Evolutionary conservation across 1,139 yeast species (phyloP), one percentile per base, ranked within the genome.

Genomic region (Candida freyschussii): DNA sequence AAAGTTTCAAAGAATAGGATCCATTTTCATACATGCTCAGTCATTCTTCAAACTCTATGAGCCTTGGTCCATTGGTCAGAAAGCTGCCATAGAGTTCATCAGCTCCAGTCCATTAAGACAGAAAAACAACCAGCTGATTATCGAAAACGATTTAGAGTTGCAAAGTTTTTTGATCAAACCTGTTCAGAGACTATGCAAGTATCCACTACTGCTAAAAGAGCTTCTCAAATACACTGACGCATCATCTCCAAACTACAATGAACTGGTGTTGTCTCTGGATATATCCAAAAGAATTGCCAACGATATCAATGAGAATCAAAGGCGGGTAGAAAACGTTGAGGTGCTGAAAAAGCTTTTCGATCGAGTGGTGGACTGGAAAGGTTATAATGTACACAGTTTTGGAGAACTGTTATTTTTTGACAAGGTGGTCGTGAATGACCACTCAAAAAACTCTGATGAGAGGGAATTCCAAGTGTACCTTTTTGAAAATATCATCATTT

Each of bases 111-210:
- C 78, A 21, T 52, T 64, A 24, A 76, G 72, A 48, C 63, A 84
- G 38, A 63, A 59, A 36, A 72, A 72, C 39, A 72, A 71, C 37
- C 68, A 82, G 4, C 61, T 69, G 30, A 61, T 87, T 27, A 75
- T 91, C 37, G 94, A 81, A 44, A 93, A 94, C 17, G 83, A 86
- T 23, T 80, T 87, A 55, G 98, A 91, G 57, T 66, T 91, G 34
- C 97, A 86, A 52, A 80, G 94, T 33, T 84, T 84, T 56, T 69
- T 93, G 30, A 75, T 91, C 48, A 91, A 91, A 57, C 99, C 99
- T 0, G 86, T 91, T 25, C 99, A 91, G 63, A 73, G 98, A 47
- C 69, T 91, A 19, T 86, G 96, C 65, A 86, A 89, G 57, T 91
- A 91, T 56, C 98, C 98, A 3, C 62, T 93, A 30, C 65, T 91